Evolutionary conservation across 2,329 filamentous ascomycete genomes (phyloP).

Genomic region (Arthrobotrys musiformis): DNA sequence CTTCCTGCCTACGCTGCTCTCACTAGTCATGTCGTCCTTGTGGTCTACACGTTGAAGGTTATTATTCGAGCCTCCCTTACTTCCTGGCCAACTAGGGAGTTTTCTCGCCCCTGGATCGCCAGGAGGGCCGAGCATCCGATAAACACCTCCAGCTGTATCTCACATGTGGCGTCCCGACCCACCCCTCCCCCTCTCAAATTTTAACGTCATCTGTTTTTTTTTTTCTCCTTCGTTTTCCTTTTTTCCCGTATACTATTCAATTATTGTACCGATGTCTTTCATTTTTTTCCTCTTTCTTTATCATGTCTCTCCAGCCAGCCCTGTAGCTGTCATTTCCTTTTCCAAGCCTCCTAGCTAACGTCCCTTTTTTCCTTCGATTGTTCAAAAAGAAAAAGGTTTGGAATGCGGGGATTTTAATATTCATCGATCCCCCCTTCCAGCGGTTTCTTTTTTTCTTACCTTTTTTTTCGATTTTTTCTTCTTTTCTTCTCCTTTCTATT

Average conservation of each 20-base stretch:
- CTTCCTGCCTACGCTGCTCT: not conserved
- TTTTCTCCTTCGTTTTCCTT: not conserved
- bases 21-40: not conserved
- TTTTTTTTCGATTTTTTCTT: not conserved
- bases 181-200: not conserved
- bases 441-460: not conserved
- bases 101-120: not conserved
- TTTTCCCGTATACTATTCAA: not conserved
- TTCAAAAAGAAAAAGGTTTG: slow-evolving; percentile 4
- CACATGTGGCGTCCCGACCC: not conserved
- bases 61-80: not conserved
- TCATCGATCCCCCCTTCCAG: not conserved
- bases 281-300: not conserved
- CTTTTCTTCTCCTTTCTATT: not conserved
- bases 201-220: not conserved
- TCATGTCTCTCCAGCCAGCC: not conserved
- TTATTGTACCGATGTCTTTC: not conserved
- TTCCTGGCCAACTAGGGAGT: not conserved
- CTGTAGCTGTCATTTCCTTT: not conserved
- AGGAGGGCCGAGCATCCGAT: not conserved
- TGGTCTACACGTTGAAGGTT: not conserved
- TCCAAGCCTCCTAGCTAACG: not conserved
- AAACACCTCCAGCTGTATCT: not conserved
- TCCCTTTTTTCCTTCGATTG: not conserved
- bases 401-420: slow-evolving; percentile 1